Conservation (phyloP, 2,329 filamentous ascomycete genomes). For the Epichloe uncinata region DNA sequence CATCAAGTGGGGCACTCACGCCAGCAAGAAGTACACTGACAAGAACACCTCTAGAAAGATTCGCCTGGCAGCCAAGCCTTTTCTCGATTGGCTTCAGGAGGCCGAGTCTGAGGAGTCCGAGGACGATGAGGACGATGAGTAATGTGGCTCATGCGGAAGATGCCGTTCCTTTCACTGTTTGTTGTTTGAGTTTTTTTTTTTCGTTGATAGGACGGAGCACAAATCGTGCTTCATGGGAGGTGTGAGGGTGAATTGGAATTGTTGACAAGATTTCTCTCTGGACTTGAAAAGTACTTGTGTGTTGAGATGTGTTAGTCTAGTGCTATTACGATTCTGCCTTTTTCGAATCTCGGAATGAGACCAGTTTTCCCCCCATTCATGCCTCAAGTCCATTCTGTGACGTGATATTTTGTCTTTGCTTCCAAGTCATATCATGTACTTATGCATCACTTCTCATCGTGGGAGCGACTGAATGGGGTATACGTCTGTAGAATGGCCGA, state of each 20-base stretch:
- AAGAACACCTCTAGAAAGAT: conserved; percentile 84
- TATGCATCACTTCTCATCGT: no score
- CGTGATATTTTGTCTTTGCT: no score
- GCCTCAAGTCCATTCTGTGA: not conserved
- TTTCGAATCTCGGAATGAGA: not conserved
- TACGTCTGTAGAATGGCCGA: no score
- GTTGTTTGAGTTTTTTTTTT: not conserved
- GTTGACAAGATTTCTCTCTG: no score
- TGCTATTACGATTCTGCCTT: not conserved
- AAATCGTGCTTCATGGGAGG: not conserved
- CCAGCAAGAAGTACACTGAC: conserved; percentile 97
- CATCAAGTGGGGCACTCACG: conserved; percentile 83
- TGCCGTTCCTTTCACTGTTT: not conserved
- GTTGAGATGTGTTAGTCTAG: not conserved
- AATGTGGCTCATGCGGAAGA: not conserved
- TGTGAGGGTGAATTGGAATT: not conserved
- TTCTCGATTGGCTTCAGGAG: conserved; percentile 86
- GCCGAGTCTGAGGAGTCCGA: conserved; percentile 61
- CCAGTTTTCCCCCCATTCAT: not conserved
- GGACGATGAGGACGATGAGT: conserved; percentile 33
- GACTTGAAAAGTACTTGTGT: not conserved
- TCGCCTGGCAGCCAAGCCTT: conserved; percentile 84
- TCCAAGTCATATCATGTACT: no score
- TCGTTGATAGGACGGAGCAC: not conserved
- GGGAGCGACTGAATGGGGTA: no score